Evolutionary conservation across 2,329 filamentous ascomycete species (phyloP).

Genomic region (Penicillium hordei): DNA sequence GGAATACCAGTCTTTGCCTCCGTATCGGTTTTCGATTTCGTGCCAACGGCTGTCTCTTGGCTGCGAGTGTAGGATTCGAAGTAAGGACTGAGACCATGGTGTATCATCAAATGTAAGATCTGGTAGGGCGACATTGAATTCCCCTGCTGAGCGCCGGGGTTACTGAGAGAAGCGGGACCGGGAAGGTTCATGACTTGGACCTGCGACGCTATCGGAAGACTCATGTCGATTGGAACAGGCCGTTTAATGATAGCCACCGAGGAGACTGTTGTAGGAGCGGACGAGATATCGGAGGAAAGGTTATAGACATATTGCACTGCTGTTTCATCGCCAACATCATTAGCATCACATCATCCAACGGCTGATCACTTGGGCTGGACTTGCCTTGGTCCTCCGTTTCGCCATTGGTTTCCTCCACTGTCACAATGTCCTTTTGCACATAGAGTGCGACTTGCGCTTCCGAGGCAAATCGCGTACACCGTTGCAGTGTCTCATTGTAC

Average conservation of each 20-base stretch:
- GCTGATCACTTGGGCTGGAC: slow-evolving; percentile 8
- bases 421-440: slow-evolving; percentile 73
- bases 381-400: slow-evolving; percentile 44
- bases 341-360: slow-evolving; percentile 1
- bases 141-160: slow-evolving; percentile 67
- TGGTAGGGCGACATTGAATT: slow-evolving; percentile 81
- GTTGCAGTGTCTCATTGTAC: slow-evolving; percentile 76
- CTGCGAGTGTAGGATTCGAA: slow-evolving; percentile 94
- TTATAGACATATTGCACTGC: slow-evolving; percentile 66
- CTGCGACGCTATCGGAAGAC: slow-evolving; percentile 78
- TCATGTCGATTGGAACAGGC: slow-evolving; percentile 80
- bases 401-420: slow-evolving; percentile 51
- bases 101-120: slow-evolving; percentile 85
- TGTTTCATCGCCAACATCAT: slow-evolving; percentile 24
- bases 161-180: slow-evolving; percentile 70
- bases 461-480: slow-evolving; percentile 84
- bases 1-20: slow-evolving; percentile 94
- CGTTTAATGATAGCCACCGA: slow-evolving; percentile 90
- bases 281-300: slow-evolving; percentile 75
- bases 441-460: slow-evolving; percentile 88
- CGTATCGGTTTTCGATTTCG: slow-evolving; percentile 74
- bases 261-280: slow-evolving; percentile 73
- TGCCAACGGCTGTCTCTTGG: slow-evolving; percentile 65
- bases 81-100: slow-evolving; percentile 88
- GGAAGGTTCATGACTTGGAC: slow-evolving; percentile 92